These are phyloP conservation scores for Talaromyces marneffei DNA, from an alignment of 2,329 filamentous ascomycete genomes.

Conservation along the genomic window DNA sequence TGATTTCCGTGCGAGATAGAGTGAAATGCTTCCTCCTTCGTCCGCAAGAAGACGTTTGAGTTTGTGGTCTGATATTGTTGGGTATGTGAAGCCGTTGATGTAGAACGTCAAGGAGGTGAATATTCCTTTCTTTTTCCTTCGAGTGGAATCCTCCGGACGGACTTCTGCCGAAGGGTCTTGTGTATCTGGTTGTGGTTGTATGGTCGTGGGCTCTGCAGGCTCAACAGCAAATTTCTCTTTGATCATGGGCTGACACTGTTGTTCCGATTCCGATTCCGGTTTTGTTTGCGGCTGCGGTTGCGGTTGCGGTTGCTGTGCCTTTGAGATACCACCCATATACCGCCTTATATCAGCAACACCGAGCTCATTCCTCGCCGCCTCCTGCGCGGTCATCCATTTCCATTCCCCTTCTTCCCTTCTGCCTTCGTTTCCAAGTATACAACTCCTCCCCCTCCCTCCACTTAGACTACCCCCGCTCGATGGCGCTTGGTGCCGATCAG, in stretches of 20 bases:
- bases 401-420: conserved; percentile 51
- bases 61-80: conserved; percentile 75
- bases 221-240: background rate
- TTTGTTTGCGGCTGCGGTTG: background rate
- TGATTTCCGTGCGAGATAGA: conserved; percentile 63
- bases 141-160: background rate
- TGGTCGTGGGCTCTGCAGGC: background rate
- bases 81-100: conserved; percentile 81
- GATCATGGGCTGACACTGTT: background rate
- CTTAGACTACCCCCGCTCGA: background rate
- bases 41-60: conserved; percentile 70
- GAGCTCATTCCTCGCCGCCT: conserved; percentile 23
- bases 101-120: conserved; percentile 71
- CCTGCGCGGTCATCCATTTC: conserved; percentile 37
- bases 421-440: background rate
- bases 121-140: conserved; percentile 39
- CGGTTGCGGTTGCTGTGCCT: conserved; percentile 11
- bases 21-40: conserved; percentile 67
- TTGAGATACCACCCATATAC: conserved; percentile 44
- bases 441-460: background rate
- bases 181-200: background rate
- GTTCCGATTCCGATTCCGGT: background rate
- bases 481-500: conserved; percentile 46
- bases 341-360: conserved; percentile 40
- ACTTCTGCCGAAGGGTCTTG: background rate